phyloP scores from a whole-genome alignment of 208 protist species.

The Leishmania amazonensis region DNA sequence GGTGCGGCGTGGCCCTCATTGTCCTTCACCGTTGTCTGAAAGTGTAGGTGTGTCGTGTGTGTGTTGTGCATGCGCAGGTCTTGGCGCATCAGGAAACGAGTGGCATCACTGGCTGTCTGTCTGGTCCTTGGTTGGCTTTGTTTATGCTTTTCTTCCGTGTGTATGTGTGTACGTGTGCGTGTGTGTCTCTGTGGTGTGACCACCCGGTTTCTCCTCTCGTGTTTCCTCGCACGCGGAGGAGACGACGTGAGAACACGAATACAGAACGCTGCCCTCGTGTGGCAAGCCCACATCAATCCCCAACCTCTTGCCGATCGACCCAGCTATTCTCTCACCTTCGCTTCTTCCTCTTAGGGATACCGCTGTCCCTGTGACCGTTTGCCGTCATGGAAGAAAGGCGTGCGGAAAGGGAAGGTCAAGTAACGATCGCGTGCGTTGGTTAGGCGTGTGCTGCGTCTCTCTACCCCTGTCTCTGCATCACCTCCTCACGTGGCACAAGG shows the following conservation, averaged over 20 bases:
- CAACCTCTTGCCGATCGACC: background rate
- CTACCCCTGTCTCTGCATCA: background rate
- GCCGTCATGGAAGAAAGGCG: slow-evolving; percentile 2
- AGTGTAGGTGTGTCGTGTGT: background rate
- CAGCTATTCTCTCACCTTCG: background rate
- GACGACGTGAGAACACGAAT: background rate
- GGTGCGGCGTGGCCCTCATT: background rate
- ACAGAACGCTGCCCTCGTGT: background rate
- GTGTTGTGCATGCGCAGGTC: background rate
- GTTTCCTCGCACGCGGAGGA: background rate
- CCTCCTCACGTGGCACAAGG: background rate
- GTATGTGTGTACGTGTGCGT: background rate
- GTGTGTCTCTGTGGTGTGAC: too few relatives aligned
- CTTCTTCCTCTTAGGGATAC: background rate
- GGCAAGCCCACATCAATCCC: background rate
- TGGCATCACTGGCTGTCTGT: background rate
- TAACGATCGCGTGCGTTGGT: background rate
- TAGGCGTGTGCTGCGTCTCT: background rate
- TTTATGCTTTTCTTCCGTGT: background rate
- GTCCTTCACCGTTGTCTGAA: background rate
- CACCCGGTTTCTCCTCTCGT: background rate
- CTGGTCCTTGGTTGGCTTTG: too few relatives aligned
- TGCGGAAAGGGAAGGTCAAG: background rate
- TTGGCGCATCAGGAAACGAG: background rate
- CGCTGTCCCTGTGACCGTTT: background rate